Base-by-base conservation (phyloP, 2,329 filamentous ascomycete species). In the Fusarium luffae region DNA sequence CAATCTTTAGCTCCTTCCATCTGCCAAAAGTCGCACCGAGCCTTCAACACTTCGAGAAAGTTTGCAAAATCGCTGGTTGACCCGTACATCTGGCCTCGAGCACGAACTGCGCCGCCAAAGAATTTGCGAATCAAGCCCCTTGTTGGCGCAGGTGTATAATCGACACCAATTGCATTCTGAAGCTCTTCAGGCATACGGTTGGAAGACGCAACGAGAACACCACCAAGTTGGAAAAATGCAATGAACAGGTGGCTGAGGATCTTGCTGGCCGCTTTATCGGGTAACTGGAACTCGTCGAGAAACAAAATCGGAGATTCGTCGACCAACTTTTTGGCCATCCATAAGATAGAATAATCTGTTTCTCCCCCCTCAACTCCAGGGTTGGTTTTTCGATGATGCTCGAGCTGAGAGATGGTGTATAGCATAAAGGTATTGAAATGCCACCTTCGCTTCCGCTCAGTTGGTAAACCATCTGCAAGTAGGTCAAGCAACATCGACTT, bases 401-500 rank as follows among this genome's bases (percentile, higher is more conserved):
- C 93, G 2, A 96, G 82, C 52, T 90, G 89, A 2, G 92, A 90
- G 48, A 94, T 85, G 0, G 88, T 89, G 70, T 94, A 90, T 11
- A 95, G 83, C 91, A 96, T 96, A 74, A 96, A 96, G 0, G 91
- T 93, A 77, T 93, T 93, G 80, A 94, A 96, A 76, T 95, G 93
- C 89, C 91, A 94, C 63, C 92, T 84, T 71, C 86, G 84, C 81
- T 95, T 95, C 74, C 89, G 90, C 46, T 85, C 82, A 18, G 89
- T 93, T 2, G 93, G 93, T 6, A 96, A 80, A 52, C 90, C 91
- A 54, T 93, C 90, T 16, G 92, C 91, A n/a, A 96, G 88, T 1
- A 96, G 82, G 74, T 95, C 92, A 16, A 94, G 85, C n/a, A 96
- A 85, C 91, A 96, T 94, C 7, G 89, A 92, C 77, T 96, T 96